Percentiles rank a stretch among this genome's conserved stretches.
Evolutionary conservation across 768 basidiomycete species (phyloP).

Genomic region (Cyathus striatus): DNA sequence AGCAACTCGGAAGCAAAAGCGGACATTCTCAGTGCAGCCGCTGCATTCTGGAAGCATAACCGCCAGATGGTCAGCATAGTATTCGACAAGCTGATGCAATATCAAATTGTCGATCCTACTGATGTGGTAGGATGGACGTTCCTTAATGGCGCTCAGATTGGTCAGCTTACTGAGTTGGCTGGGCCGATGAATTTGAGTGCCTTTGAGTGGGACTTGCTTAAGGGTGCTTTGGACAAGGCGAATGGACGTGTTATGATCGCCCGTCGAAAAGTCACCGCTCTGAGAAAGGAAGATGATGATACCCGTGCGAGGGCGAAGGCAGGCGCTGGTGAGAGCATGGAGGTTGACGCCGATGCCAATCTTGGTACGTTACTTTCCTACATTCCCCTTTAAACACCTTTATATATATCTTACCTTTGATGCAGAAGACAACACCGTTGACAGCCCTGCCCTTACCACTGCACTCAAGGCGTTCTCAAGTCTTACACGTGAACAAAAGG

Average conservation of each 20-base stretch:
- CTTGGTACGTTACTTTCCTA: conserved; percentile 25
- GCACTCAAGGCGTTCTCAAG: conserved; percentile 74
- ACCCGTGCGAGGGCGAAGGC: conserved; percentile 73
- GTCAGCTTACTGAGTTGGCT: conserved; percentile 28
- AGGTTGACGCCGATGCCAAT: conserved; percentile 64
- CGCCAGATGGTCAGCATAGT: conserved; percentile 88
- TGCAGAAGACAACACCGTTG: conserved; percentile 18
- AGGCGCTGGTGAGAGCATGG: conserved; percentile 56
- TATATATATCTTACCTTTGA: too few species aligned
- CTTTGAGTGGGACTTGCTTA: conserved; percentile 84
- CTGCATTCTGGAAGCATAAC: conserved; percentile 80
- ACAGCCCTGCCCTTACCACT: conserved; percentile 64
- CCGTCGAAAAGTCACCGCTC: conserved; percentile 60
- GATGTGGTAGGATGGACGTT: conserved; percentile 91
- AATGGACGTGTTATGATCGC: conserved; percentile 83
- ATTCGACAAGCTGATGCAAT: conserved; percentile 97
- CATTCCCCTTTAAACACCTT: too few species aligned
- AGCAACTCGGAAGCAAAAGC: conserved; percentile 54
- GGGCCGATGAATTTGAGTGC: conserved; percentile 42
- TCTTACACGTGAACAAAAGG: conserved; percentile 72
- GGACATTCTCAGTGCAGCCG: conserved; percentile 67
- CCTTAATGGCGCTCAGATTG: conserved; percentile 41
- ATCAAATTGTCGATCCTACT: conserved; percentile 92
- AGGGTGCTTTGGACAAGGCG: conserved; percentile 82
- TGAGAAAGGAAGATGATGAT: conserved; percentile 89